phyloP scores from a whole-genome alignment of 2,329 filamentous ascomycete genomes.

The Talaromyces sp. region DNA sequence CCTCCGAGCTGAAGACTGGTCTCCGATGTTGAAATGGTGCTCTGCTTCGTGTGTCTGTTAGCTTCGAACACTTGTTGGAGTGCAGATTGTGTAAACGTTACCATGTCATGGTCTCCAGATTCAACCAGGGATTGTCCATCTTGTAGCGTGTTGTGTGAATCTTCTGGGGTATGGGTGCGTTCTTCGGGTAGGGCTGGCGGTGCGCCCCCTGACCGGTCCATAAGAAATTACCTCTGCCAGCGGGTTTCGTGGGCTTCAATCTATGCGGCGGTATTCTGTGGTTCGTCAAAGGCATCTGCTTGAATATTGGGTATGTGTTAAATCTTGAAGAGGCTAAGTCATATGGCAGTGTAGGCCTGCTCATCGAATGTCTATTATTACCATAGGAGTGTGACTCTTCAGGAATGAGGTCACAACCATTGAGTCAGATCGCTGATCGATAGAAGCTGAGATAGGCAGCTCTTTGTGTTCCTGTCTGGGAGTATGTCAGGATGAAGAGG shows the following conservation, averaged over 20 bases:
- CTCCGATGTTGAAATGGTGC: neutral
- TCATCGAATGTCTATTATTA: neutral
- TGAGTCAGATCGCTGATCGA: neutral
- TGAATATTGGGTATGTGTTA: neutral
- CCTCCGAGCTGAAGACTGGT: neutral
- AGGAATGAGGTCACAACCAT: neutral
- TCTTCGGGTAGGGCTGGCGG: neutral
- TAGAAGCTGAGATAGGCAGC: neutral
- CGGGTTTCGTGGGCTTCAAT: neutral
- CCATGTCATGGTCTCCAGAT: neutral
- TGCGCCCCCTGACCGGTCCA: neutral
- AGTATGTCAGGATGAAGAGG: neutral
- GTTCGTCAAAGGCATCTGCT: neutral
- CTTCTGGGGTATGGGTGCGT: neutral
- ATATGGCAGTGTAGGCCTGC: neutral
- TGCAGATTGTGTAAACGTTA: neutral
- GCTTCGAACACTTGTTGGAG: neutral
- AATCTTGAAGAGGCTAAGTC: neutral
- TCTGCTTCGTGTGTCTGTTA: neutral
- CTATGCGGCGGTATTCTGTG: neutral
- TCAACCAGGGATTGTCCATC: neutral
- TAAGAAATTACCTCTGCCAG: neutral
- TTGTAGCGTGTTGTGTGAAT: neutral
- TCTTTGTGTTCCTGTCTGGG: neutral
- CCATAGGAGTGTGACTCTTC: constrained; percentile 4